Evolutionary conservation across 495 filamentous ascomycete species (phyloP).

Genomic region (Halenospora varia): DNA sequence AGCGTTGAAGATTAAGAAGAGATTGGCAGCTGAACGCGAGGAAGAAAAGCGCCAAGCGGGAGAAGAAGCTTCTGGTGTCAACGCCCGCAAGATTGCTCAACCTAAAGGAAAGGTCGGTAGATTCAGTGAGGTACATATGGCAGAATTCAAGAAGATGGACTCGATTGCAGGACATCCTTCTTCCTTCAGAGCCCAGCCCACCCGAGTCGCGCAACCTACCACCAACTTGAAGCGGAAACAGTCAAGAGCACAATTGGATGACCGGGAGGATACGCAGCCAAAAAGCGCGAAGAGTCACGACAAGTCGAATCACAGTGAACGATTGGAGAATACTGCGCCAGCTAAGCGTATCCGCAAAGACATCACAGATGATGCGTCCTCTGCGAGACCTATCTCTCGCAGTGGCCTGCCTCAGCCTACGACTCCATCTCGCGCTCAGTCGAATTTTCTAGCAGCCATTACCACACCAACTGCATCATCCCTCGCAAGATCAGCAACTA

Average conservation of each 20-base stretch:
- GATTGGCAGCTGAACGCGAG: conserved; percentile 53
- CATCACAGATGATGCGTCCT: conserved; percentile 43
- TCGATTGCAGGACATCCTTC: conserved; percentile 86
- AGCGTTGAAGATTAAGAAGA: conserved; percentile 60
- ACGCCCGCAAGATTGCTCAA: conserved; percentile 66
- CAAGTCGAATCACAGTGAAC: conserved; percentile 20
- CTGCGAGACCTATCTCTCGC: conserved; percentile 37
- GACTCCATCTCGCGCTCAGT: conserved; percentile 24
- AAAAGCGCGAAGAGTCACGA: conserved; percentile 14
- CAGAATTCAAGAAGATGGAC: conserved; percentile 93
- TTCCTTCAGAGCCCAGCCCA: conserved; percentile 62
- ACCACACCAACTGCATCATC: conserved; percentile 83
- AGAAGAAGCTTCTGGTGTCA: conserved; percentile 34
- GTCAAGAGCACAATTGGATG: conserved; percentile 70
- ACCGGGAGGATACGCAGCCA: conserved; percentile 24
- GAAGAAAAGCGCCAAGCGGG: conserved; percentile 35
- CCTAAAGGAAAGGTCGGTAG: conserved; percentile 72
- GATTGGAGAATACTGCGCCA: conserved; percentile 26
- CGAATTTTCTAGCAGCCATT: conserved; percentile 42
- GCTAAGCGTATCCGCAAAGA: conserved; percentile 29
- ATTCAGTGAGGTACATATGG: conserved; percentile 79
- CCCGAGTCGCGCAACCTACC: conserved; percentile 45
- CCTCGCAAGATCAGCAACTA: conserved; percentile 56
- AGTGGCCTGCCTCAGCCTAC: conserved; percentile 34
- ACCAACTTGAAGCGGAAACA: conserved; percentile 66